A percentile compares a stretch with the other conserved stretches of the same genome.
These are phyloP conservation scores for Verticillium isaacii DNA, from an alignment of 2,329 filamentous ascomycete species.

Conservation along the genomic window DNA sequence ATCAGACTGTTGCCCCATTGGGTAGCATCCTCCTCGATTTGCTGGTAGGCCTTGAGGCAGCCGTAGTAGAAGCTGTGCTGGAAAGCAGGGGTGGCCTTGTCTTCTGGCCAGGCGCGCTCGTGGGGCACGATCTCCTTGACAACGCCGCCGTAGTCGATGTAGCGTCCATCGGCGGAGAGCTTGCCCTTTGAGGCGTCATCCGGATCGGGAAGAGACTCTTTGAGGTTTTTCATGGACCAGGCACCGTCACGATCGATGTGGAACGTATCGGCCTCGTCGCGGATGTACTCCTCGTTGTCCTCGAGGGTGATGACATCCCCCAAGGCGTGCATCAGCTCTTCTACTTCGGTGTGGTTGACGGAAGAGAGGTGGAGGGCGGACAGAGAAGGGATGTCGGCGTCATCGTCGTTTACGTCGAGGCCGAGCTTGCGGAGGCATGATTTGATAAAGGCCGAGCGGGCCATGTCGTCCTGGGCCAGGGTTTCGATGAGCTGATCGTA, in stretches of 20 bases:
- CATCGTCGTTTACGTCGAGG: slow-evolving; percentile 68
- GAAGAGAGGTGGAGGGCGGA: slow-evolving; percentile 81
- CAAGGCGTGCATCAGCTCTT: slow-evolving; percentile 61
- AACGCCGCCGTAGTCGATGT: slow-evolving; percentile 69
- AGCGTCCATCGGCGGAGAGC: slow-evolving; percentile 2
- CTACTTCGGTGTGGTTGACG: slow-evolving; percentile 57
- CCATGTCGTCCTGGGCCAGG: slow-evolving; percentile 63
- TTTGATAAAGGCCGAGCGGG: slow-evolving; percentile 70
- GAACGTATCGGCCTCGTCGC: slow-evolving; percentile 79
- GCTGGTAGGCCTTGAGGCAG: slow-evolving; percentile 63
- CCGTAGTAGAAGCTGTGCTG: slow-evolving; percentile 76
- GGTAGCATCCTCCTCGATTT: slow-evolving; percentile 47
- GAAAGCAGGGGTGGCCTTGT: slow-evolving; percentile 77
- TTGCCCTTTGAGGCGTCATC: slow-evolving; percentile 41
- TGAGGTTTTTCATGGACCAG: slow-evolving; percentile 53
- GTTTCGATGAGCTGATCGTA: slow-evolving; percentile 66
- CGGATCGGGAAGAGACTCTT: slow-evolving; percentile 25
- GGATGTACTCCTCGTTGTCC: slow-evolving; percentile 66
- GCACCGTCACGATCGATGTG: slow-evolving; percentile 61
- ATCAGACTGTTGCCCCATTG: slow-evolving; percentile 74
- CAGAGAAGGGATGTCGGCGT: slow-evolving; percentile 68
- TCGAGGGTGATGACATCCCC: slow-evolving; percentile 63
- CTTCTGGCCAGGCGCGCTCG: slow-evolving; percentile 59
- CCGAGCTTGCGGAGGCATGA: slow-evolving; percentile 76
- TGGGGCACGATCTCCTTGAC: slow-evolving; percentile 73